Percentiles rank a stretch among this genome's conserved stretches.
Conservation (phyloP, 148 eudicot species). For the Cornus florida region DNA sequence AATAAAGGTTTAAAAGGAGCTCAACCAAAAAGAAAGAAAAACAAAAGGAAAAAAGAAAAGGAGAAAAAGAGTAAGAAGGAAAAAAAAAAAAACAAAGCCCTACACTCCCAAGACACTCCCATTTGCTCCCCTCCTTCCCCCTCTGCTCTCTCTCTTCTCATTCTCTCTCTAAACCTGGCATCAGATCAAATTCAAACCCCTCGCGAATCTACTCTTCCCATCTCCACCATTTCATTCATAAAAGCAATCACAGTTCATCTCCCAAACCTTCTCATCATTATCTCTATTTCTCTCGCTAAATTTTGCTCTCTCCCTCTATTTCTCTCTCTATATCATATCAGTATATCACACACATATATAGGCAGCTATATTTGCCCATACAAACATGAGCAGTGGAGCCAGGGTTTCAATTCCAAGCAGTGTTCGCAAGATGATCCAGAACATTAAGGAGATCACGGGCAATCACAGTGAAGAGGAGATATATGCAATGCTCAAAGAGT, state of each 20-base stretch:
- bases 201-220: neutral
- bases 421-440: slow-evolving; percentile 31
- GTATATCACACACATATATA: neutral
- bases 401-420: slow-evolving; percentile 37
- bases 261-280: neutral
- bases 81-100: neutral
- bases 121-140: neutral
- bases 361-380: neutral
- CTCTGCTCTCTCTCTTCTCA: neutral
- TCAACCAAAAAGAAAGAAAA: no score
- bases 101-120: neutral
- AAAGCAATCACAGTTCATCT: neutral
- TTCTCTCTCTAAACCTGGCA: neutral
- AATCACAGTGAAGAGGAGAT: slow-evolving; percentile 50
- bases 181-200: neutral
- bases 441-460: slow-evolving; percentile 49
- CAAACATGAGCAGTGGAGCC: slow-evolving; percentile 34
- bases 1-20: no score
- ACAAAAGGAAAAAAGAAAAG: neutral
- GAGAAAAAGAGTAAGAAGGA: neutral
- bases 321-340: neutral
- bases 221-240: neutral
- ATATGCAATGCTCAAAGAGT: slow-evolving; percentile 47
- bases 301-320: neutral
- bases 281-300: neutral